Evolutionary conservation across 805 yeast genomes (phyloP).

Genomic region (Kluyveromyces wickerhamii): DNA sequence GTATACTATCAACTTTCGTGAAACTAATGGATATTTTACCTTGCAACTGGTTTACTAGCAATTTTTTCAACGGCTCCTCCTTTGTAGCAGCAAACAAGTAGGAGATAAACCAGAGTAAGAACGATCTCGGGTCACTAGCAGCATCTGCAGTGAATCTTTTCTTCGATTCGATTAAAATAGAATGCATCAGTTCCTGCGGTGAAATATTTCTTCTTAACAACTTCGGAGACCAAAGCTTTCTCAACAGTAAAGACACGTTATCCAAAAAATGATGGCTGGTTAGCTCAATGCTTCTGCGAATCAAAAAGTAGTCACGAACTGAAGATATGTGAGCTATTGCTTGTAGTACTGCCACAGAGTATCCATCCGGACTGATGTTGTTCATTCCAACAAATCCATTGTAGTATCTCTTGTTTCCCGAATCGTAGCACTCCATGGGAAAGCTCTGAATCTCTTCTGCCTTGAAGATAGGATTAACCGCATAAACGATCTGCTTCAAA

Average conservation of each 20-base stretch:
- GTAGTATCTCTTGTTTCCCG: slow-evolving; percentile 38
- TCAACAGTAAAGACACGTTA: slow-evolving; percentile 38
- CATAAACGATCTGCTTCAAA: slow-evolving; percentile 44
- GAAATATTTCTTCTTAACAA: slow-evolving; percentile 57
- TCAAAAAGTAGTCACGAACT: slow-evolving; percentile 41
- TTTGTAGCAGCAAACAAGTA: slow-evolving; percentile 26
- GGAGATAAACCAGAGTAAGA: slow-evolving; percentile 55
- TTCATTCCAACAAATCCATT: slow-evolving; percentile 65
- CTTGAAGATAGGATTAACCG: slow-evolving; percentile 45
- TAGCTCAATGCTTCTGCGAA: slow-evolving; percentile 13
- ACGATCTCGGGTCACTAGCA: slow-evolving; percentile 45
- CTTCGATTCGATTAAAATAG: slow-evolving; percentile 37
- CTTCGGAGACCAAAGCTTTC: slow-evolving; percentile 57
- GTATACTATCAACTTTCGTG: slow-evolving; percentile 19
- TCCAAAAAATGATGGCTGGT: slow-evolving; percentile 32
- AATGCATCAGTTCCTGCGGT: slow-evolving; percentile 55
- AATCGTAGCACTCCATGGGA: slow-evolving; percentile 33
- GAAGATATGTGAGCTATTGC: slow-evolving; percentile 44
- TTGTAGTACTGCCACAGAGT: slow-evolving; percentile 51
- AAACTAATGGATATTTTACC: slow-evolving; percentile 41
- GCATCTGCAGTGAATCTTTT: slow-evolving; percentile 34
- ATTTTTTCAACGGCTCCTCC: slow-evolving; percentile 22
- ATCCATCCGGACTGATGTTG: slow-evolving; percentile 43
- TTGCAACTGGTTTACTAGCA: slow-evolving; percentile 36
- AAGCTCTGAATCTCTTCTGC: slow-evolving; percentile 29